These are phyloP conservation scores for Hevea brasiliensis DNA, from an alignment of 345 rosid genomes.

Conservation along the genomic window DNA sequence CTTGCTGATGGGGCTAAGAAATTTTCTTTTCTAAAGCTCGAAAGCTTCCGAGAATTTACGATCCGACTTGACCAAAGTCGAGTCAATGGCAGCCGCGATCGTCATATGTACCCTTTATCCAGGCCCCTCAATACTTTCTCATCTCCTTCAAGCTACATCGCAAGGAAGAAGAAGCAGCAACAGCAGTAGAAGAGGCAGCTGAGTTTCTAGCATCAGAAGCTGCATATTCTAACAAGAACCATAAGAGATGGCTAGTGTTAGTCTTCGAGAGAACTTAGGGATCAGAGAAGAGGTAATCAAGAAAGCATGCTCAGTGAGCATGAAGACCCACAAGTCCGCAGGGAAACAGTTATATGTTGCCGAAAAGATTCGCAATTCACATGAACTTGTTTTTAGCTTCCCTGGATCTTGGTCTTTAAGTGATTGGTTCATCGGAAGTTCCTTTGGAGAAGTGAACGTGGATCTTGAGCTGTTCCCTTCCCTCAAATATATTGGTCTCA, in stretches of 20 bases:
- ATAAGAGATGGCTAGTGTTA: conserved; percentile 26
- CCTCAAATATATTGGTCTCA: conserved; percentile 54
- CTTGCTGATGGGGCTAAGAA: not conserved
- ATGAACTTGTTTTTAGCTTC: conserved; percentile 49
- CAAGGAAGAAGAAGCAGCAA: no score
- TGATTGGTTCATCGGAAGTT: conserved; percentile 34
- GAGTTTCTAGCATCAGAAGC: not conserved
- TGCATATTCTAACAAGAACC: not conserved
- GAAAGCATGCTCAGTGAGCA: conserved; percentile 42
- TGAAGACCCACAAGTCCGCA: conserved; percentile 33
- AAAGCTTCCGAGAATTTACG: no score
- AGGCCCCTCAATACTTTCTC: no score
- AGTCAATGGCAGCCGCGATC: not conserved
- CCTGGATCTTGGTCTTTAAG: conserved; percentile 43
- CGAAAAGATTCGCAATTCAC: conserved; percentile 18
- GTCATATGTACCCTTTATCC: no score
- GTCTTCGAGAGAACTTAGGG: conserved; percentile 23
- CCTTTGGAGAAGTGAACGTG: conserved; percentile 59
- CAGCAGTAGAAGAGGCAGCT: not conserved
- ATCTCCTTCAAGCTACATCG: no score
- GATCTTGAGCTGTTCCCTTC: conserved; percentile 47
- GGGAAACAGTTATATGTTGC: conserved; percentile 26
- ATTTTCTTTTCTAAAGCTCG: no score
- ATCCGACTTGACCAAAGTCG: no score
- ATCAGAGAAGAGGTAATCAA: conserved; percentile 40